Evolutionary conservation across 2,329 filamentous ascomycete species (phyloP).

Genomic region (Lachnellula hyalina): DNA sequence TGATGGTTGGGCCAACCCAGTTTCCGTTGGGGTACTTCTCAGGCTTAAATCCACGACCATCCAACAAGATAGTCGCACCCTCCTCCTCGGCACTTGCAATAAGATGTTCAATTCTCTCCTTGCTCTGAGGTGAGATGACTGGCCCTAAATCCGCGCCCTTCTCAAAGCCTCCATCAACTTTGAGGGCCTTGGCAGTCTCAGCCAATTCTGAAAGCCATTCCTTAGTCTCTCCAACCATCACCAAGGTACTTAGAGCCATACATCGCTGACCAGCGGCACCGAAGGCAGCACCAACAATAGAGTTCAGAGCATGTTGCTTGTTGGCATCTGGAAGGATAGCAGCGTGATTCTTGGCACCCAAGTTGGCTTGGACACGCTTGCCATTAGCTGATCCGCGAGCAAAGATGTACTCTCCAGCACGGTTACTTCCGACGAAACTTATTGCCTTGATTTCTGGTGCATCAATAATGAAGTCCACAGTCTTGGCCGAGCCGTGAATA

Average conservation of each 20-base stretch:
- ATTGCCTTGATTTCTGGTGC: conserved; percentile 81
- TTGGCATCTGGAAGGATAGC: conserved; percentile 81
- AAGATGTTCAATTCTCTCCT: conserved; percentile 69
- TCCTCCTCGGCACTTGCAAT: conserved; percentile 75
- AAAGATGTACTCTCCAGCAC: conserved; percentile 85
- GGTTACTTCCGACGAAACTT: conserved; percentile 81
- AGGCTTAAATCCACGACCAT: conserved; percentile 70
- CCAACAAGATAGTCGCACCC: conserved; percentile 76
- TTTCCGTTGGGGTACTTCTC: conserved; percentile 80
- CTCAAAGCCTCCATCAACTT: conserved; percentile 78
- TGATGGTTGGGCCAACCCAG: conserved; percentile 80
- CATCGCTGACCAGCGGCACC: conserved; percentile 80
- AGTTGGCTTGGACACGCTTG: conserved; percentile 82
- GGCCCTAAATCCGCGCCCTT: conserved; percentile 73
- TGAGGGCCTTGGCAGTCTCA: conserved; percentile 66
- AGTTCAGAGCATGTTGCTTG: conserved; percentile 85
- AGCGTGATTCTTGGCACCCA: conserved; percentile 85
- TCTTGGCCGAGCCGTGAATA: conserved; percentile 72
- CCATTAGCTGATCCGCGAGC: conserved; percentile 73
- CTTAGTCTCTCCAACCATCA: conserved; percentile 80
- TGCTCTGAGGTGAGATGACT: conserved; percentile 74
- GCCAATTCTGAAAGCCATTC: conserved; percentile 76
- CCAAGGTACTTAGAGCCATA: conserved; percentile 79
- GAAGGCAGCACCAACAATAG: conserved; percentile 77
- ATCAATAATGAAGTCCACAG: conserved; percentile 82